A percentile compares a stretch with the other conserved stretches of the same genome.
phyloP scores from a whole-genome alignment of 2,329 filamentous ascomycete species.

The Akanthomyces uredinophilus region DNA sequence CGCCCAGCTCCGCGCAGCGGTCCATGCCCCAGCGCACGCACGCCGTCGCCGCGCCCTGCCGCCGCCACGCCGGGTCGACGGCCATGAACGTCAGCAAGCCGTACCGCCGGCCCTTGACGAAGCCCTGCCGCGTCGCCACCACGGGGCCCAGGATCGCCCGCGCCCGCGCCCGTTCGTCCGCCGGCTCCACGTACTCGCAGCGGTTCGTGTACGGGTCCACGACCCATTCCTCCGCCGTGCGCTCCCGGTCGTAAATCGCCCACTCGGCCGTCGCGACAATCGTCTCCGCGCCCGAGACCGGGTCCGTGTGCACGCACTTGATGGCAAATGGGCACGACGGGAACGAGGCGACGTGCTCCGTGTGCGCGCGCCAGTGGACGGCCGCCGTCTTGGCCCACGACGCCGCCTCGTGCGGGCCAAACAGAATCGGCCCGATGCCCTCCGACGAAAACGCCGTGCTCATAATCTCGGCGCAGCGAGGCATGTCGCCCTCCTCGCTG shows the following conservation, averaged over 20 bases:
- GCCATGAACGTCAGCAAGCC: constrained; percentile 7
- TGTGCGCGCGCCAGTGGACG: background rate
- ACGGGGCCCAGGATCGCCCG: background rate
- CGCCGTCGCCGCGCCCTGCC: constrained; percentile 9
- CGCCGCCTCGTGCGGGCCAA: background rate
- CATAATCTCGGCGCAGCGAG: constrained; percentile 12
- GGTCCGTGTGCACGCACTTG: constrained; percentile 14
- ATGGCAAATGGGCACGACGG: constrained; percentile 12
- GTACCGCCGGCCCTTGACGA: background rate
- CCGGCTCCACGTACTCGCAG: constrained; percentile 3
- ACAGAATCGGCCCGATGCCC: background rate
- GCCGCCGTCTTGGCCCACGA: background rate
- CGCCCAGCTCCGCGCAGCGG: constrained; percentile 3
- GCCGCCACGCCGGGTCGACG: constrained; percentile 6
- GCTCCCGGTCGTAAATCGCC: constrained; percentile 11
- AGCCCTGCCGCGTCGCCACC: background rate
- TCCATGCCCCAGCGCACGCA: constrained; percentile 14
- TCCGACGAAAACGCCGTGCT: background rate
- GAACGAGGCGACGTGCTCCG: constrained; percentile 5
- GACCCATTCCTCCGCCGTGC: background rate
- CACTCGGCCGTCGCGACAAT: constrained; percentile 13
- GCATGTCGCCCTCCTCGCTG: constrained; percentile 6
- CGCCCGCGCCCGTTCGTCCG: background rate
- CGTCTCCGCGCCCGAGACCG: background rate
- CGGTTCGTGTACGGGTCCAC: constrained; percentile 6